Evolutionary conservation across 164 flowering plant genomes (phyloP), one percentile per base, ranked within the genome.

Genomic region (Nelumbo lutea): DNA sequence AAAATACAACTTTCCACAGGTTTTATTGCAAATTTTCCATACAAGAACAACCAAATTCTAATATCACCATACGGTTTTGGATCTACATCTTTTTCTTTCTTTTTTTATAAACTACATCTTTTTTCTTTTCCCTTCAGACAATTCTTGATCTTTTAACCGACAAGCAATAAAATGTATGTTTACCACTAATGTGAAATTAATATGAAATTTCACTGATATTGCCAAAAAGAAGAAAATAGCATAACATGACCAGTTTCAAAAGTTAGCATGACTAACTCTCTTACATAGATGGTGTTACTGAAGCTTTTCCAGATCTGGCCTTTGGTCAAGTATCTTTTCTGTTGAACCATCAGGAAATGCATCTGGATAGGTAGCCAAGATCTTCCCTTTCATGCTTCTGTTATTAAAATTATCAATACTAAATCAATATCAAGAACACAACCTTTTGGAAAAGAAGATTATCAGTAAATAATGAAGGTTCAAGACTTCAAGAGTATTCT

Each of bases 241-340:
- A 27, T 27, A 27, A 27, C 27, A 27, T 27, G 27, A 27, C 27
- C 27, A 27, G 27, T 27, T 27, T 27, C 27, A 15, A 57, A 57
- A 57, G 6, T 38, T 9, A 56, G 59, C 59, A 3, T 15, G 59
- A 15, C 27, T 27, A 57, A 6, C 11, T 2, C 11, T 10, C 27
- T 38, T 14, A 44, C 44, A 67, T 38, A 27, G 66, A 9, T 59
- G 14, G 52, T 39, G 61, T 74, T 79, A 81, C 66, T 76, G 83
- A 69, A 92, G 87, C 70, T 75, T 58, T 77, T 90, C 98, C 38
- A 93, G 89, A 77, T 91, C 97, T 46, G 96, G 97, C 73, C 98
- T 82, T 59, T 70, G 78, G 71, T 90, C 97, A 50, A 84, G 73
- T 57, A 75, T 80, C 68, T 82, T 83, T 9, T 64, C 45, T 6